Evolutionary conservation across 176 grass and related monocot species (phyloP), one percentile per base, ranked within the genome.

Genomic region (Rhynchospora breviuscula): DNA sequence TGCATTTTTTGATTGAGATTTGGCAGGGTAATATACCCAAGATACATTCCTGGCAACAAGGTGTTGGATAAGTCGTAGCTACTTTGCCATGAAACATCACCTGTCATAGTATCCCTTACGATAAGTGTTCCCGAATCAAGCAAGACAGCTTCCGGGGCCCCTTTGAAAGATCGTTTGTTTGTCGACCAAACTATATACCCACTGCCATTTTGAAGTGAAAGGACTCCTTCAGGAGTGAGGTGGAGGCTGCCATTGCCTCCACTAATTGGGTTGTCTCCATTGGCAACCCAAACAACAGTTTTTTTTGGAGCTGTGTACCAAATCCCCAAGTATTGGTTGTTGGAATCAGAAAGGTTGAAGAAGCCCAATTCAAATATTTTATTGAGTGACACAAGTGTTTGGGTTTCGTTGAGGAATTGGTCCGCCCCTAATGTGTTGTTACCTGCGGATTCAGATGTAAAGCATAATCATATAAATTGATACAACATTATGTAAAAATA

Each of bases 311-410:
- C 17, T 63, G 18, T 81, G 58, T 82, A 82, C 79, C 35, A 82
- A 82, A 82, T 82, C 44, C 79, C 79, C 62, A 82, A 48, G 45
- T 82, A 82, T 66, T 82, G 60, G 51, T 82, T 53, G 31, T 3
- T 52, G 14, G 79, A 66, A 82, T 67, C 51, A 48, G 44, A 14
- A 63, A 59, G 79, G 11, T 9, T 82, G 79, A 82, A 82, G 49
- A 82, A 82, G 4, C 79, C 79, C 13, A 82, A 31, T 64, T 66
- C 59, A 52, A 82, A 82, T 63, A 26, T 15, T 65, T 51, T 66
- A 49, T 52, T 82, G 60, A 25, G 18, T 23, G 79, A 82, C 7
- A 11, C 21, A 18, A 82, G 60, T 31, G 79, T 82, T 63, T 82
- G 59, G n/a, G 12, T 82, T 47, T 66, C 79, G 12, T 17, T 3